Conservation (phyloP, 163 green algal genomes). For the Chlamydomonas reinhardtii region DNA sequence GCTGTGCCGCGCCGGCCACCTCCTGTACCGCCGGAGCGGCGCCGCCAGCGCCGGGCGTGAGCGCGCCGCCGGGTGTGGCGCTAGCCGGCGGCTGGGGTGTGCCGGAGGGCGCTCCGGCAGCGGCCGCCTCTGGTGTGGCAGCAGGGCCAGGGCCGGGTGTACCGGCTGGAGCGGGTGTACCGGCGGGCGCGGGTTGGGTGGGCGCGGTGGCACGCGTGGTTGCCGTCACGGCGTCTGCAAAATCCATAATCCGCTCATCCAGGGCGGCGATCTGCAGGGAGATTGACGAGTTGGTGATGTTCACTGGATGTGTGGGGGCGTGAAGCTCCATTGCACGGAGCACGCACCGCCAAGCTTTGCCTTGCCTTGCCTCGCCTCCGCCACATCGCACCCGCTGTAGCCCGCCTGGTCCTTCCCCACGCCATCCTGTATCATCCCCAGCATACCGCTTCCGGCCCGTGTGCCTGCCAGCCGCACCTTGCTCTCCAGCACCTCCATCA, state of each 20-base stretch:
- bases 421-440: too few species aligned
- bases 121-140: background rate
- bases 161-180: constrained; percentile 1
- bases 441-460: too few species aligned
- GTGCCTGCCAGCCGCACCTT: constrained; percentile 71
- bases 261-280: constrained; percentile 68
- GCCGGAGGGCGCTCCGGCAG: background rate
- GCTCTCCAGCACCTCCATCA: constrained; percentile 78
- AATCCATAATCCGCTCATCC: constrained; percentile 74
- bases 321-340: too few species aligned
- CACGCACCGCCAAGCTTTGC: too few species aligned
- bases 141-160: background rate
- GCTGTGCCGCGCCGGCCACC: background rate
- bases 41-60: constrained; percentile 3
- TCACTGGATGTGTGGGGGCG: too few species aligned
- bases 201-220: constrained; percentile 12
- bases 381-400: too few species aligned
- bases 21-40: background rate
- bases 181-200: constrained; percentile 39
- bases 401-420: too few species aligned
- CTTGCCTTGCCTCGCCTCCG: too few species aligned
- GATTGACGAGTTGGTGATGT: too few species aligned
- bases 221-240: constrained; percentile 58
- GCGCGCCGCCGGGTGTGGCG: background rate
- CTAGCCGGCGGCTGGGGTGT: background rate